Evolutionary conservation across 2,329 filamentous ascomycete species (phyloP).

Genomic region (Mycogone perniciosa): DNA sequence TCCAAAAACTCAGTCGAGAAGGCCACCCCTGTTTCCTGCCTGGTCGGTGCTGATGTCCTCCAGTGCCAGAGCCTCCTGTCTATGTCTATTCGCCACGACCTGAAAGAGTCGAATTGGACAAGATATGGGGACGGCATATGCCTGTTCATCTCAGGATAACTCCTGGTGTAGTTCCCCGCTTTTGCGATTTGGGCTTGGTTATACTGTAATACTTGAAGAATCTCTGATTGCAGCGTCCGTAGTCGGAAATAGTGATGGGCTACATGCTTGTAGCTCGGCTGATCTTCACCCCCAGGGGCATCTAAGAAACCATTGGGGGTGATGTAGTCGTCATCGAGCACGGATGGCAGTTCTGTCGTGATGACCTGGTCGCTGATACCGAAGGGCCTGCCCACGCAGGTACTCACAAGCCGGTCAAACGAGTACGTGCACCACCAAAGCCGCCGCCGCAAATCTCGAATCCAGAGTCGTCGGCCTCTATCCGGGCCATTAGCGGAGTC

Average conservation of each 20-base stretch:
- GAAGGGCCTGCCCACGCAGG: slow-evolving; percentile 87
- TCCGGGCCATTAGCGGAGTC: slow-evolving; percentile 31
- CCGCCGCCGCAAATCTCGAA: slow-evolving; percentile 76
- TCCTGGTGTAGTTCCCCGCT: slow-evolving; percentile 54
- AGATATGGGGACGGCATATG: slow-evolving; percentile 80
- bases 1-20: slow-evolving; percentile 89
- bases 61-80: slow-evolving; percentile 77
- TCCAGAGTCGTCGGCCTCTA: slow-evolving; percentile 70
- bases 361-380: slow-evolving; percentile 95
- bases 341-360: slow-evolving; percentile 87
- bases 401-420: slow-evolving; percentile 88
- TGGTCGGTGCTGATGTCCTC: slow-evolving; percentile 75
- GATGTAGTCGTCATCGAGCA: slow-evolving; percentile 83
- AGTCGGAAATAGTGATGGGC: slow-evolving; percentile 89
- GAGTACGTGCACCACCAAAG: slow-evolving; percentile 98
- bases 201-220: slow-evolving; percentile 86
- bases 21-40: slow-evolving; percentile 73
- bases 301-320: slow-evolving; percentile 68
- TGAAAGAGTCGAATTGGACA: slow-evolving; percentile 74
- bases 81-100: slow-evolving; percentile 82
- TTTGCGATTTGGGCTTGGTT: slow-evolving; percentile 80
- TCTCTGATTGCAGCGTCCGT: slow-evolving; percentile 85
- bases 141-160: slow-evolving; percentile 69
- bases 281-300: slow-evolving; percentile 48
- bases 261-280: slow-evolving; percentile 82